phyloP scores from a whole-genome alignment of 495 filamentous ascomycete species.

The Oidiodendron maius region DNA sequence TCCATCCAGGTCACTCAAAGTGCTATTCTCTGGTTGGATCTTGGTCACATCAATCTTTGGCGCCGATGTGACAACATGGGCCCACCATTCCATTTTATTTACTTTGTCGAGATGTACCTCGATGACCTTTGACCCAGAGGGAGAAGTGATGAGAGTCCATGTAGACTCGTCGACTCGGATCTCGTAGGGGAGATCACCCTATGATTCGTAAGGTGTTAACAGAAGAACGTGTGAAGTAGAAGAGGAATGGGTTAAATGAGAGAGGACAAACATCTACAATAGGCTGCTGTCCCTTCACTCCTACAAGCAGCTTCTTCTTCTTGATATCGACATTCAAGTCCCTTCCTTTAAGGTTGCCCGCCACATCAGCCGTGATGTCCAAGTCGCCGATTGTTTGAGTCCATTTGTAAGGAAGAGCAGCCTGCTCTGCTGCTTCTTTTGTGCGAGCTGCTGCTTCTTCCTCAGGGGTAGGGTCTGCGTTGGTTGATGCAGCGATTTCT shows the following conservation, averaged over 20 bases:
- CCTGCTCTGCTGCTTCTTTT: slow-evolving; percentile 83
- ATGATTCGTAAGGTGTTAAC: slow-evolving; percentile 1
- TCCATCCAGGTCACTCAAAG: slow-evolving; percentile 85
- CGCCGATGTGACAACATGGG: slow-evolving; percentile 77
- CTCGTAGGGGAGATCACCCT: slow-evolving; percentile 82
- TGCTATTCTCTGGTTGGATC: slow-evolving; percentile 89
- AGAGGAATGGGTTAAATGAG: not conserved
- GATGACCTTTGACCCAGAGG: slow-evolving; percentile 62
- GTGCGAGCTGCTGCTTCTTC: slow-evolving; percentile 66
- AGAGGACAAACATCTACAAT: slow-evolving; percentile 64
- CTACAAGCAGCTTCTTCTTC: slow-evolving; percentile 71
- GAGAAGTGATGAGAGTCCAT: slow-evolving; percentile 79
- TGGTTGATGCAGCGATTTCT: not conserved
- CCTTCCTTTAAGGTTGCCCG: slow-evolving; percentile 73
- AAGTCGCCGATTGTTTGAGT: slow-evolving; percentile 90
- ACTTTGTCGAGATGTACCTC: slow-evolving; percentile 91
- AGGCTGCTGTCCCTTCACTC: slow-evolving; percentile 80
- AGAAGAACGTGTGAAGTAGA: not conserved
- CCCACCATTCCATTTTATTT: slow-evolving; percentile 98
- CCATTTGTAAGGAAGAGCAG: slow-evolving; percentile 94
- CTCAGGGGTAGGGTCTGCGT: slow-evolving; percentile 39
- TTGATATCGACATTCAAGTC: slow-evolving; percentile 82
- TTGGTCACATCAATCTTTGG: slow-evolving; percentile 90
- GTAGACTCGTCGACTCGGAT: slow-evolving; percentile 82
- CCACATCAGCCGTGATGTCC: slow-evolving; percentile 69